Conservation (phyloP, 176 grass and related monocot genomes). For the Triticum urartu region DNA sequence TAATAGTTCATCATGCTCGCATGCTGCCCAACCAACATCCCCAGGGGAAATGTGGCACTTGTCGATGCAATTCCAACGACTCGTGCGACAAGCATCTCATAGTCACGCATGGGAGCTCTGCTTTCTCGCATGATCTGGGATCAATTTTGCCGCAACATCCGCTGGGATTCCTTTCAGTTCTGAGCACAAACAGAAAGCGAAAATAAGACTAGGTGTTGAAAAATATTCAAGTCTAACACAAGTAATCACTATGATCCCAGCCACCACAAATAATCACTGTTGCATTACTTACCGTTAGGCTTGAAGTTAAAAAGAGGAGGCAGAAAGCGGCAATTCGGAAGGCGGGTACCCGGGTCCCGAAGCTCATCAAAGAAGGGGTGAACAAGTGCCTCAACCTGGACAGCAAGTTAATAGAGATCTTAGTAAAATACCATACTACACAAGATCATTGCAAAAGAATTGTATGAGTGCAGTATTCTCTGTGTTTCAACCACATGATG, state of each 20-base stretch:
- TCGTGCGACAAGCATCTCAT: slow-evolving; percentile 13
- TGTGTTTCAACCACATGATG: not conserved
- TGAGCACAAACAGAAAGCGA: slow-evolving; percentile 9
- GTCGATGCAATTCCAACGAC: not conserved
- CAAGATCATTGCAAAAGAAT: not conserved
- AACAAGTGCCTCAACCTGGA: slow-evolving; percentile 65
- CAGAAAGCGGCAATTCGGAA: slow-evolving; percentile 67
- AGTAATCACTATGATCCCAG: too few species aligned
- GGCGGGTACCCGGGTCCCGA: slow-evolving; percentile 56
- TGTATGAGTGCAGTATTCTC: not conserved
- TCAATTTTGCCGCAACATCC: slow-evolving; percentile 60
- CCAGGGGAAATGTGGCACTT: slow-evolving; percentile 8
- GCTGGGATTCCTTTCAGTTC: slow-evolving; percentile 80
- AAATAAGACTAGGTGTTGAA: not conserved
- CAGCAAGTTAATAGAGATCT: not conserved
- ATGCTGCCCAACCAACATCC: slow-evolving; percentile 20
- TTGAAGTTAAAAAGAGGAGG: slow-evolving; percentile 84
- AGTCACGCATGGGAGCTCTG: slow-evolving; percentile 64
- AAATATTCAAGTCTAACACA: not conserved
- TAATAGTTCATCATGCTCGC: not conserved
- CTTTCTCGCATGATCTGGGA: slow-evolving; percentile 94
- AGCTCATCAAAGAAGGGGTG: slow-evolving; percentile 92
- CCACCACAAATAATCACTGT: not conserved
- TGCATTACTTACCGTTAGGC: slow-evolving; percentile 46
- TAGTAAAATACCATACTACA: not conserved